Base-by-base conservation (phyloP, 495 filamentous ascomycete genomes). In the Neurospora sp. region DNA sequence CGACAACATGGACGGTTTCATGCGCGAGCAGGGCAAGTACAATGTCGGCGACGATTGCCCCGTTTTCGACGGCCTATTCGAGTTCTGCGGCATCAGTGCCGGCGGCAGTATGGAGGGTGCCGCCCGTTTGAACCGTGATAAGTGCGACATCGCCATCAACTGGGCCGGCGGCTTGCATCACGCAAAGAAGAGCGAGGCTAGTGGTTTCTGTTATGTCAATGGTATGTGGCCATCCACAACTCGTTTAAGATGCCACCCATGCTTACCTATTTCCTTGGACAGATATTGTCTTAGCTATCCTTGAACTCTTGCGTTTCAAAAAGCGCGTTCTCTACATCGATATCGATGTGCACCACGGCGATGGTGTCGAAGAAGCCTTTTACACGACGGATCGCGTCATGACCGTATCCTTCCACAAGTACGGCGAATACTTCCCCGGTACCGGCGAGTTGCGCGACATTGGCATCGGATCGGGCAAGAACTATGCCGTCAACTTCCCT, bases 161-260 rank as follows among this genome's bases (percentile, higher is more conserved):
- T 99, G 96, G 96, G 95, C 94, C n/a, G 96, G 96, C 22, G 96
- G 96, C 4, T 85, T 99, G n/a, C 96, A 99, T 79, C 96, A 99
- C 81, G 96, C 96, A 37, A 97, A 97, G 79, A 97, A 96, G 78
- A 89, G 90, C 78, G 93, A 97, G 81, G 96, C 96, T 20, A 92
- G 90, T 69, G 96, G 96, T 7, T 99, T 99, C 83, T 99, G 96
- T 83, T 99, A 99, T 83, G 91, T 97, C 78, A 99, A 99, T 68
- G 94, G 94, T 96, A 85, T 73, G 86, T 78, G 35, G 59, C 39
- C 72, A 71, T 22, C 31, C 22, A 59, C 48, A 22, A 59, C 27
- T 70, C 22, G 37, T 37, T n/a, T 3, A 4, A 31, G 14, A 39
- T 1, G 31, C 8, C 8, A 68, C 38, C 20, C 9, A 68, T 38